Evolutionary conservation across 352 stramenopile genomes (phyloP), one percentile per base, ranked within the genome.

Genomic region (Pythium coloratum): DNA sequence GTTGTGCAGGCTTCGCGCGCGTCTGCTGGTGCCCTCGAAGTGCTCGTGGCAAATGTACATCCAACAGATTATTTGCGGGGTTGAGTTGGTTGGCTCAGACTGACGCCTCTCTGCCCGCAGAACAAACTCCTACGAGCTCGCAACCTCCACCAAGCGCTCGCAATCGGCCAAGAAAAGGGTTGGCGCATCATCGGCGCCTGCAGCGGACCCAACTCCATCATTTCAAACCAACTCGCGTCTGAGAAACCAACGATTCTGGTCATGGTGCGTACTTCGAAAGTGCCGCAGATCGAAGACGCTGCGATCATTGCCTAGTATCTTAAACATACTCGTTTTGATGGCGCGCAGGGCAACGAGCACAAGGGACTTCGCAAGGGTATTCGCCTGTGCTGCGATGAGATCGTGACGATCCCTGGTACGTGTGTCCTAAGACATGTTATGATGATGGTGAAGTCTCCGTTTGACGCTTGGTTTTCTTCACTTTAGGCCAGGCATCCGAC

Each of bases 171-270:
- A 6, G 82, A 94, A 36, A 63, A 89, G 32, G 86, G 84, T 42
- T 94, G 86, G 86, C 82, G 76, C 14, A 62, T 94, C 10, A 73
- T 94, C 26, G 86, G 86, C 2, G 84, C 84, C 3, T 89, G 82
- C 67, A 91, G 80, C 26, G 86, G 86, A 44, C 72, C 82, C 18
- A 91, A 92, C 59, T 89, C 84, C 10, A 81, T 91, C 59, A 82
- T 76, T 26, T 84, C 78, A 14, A 84, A 76, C 46, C 69, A 85
- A n/a, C 73, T 92, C 5, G 62, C 54, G 24, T 76, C 70, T 8
- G 59, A 70, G 16, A 71, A 82, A 42, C 81, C 86, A 2, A 94
- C 84, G 26, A 92, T 94, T 55, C 82, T 94, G 14, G 86, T 92
- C 55, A 90, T 94, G 86, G 84, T 94, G 71, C 18, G 62, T 46